Base-by-base conservation (phyloP, 371 early-diverging fungal species). In the Mucor circinelloides region DNA sequence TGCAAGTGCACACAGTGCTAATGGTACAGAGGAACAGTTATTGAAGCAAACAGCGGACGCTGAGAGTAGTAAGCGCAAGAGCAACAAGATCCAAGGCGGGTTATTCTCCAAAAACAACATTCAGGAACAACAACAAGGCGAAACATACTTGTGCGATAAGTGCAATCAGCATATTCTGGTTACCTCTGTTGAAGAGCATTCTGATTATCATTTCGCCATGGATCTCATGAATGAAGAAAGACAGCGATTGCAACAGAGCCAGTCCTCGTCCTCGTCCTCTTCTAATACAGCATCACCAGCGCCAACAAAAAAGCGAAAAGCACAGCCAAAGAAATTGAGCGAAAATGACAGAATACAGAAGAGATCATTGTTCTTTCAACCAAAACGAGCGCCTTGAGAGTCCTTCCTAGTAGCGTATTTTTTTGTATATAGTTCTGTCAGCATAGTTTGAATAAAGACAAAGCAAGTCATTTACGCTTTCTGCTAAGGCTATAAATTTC, bases 151-250 rank as follows among this genome's bases (percentile, higher is more conserved):
- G 1, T 81, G 79, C 58, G 79, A 78, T n/a, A 67, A 73, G 44
- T 86, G 86, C 31, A 48, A 66, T 15, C 65, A 80, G 38, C 38
- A 27, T 13, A 67, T 86, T 23, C 59, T 70, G 1, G 15, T 64
- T 6, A 28, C 36, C 3, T 27, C 75, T 6, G 44, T 77, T 17
- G 74, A 71, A 19, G 86, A 86, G 40, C 86, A 86, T 60, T 69
- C 76, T 13, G 86, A 86, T 63, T 86, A 70, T 62, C 86, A 86
- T 69, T 82, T 84, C 62, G 86, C 84, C 7, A 55, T 77, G 13
- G 70, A 74, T 3, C 54, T 86, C 2, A 72, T 77, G 38, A 30
- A 57, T 3, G 52, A 72, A 57, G 57, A 67, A 36, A 58, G 36
- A n/a, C 52, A 52, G 2, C 52, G 13, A 5, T 13, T 30, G 44